These are phyloP conservation scores for Cytospora chrysosperma DNA, from an alignment of 2,329 filamentous ascomycete genomes.

Conservation along the genomic window DNA sequence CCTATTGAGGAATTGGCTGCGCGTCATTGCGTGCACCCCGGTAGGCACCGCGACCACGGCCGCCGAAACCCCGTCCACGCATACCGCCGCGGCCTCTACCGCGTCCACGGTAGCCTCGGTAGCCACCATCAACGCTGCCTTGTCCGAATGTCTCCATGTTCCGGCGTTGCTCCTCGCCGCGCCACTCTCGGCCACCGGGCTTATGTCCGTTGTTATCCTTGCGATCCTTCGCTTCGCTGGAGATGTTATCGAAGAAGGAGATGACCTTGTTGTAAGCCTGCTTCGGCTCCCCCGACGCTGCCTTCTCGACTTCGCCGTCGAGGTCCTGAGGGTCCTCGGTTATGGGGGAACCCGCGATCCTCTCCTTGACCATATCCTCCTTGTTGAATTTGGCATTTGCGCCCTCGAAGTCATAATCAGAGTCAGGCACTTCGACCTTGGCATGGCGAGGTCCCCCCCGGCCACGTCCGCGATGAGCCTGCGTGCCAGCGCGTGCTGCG, in stretches of 20 bases:
- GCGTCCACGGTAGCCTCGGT: conserved; percentile 73
- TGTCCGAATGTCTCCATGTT: conserved; percentile 98
- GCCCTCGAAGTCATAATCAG: conserved; percentile 88
- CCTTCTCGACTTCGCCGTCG: conserved; percentile 33
- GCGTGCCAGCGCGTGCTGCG: conserved; percentile 51
- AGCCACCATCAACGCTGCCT: conserved; percentile 83
- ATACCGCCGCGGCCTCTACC: conserved; percentile 68
- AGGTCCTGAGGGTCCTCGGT: conserved; percentile 51
- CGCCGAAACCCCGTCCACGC: conserved; percentile 43
- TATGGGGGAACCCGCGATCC: conserved; percentile 70
- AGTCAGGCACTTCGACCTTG: conserved; percentile 84
- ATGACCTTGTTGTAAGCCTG: conserved; percentile 78
- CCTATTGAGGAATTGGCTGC: conserved; percentile 12
- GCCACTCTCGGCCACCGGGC: conserved; percentile 81
- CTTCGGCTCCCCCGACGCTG: conserved; percentile 27
- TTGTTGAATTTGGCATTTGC: conserved; percentile 88
- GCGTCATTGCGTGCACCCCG: conserved; percentile 30
- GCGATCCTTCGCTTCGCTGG: conserved; percentile 86
- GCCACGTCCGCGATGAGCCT: conserved; percentile 41
- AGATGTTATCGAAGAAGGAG: conserved; percentile 98
- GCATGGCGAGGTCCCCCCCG: conserved; percentile 49
- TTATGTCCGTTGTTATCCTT: conserved; percentile 68
- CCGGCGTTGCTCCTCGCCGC: conserved; percentile 87
- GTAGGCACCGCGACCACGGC: conserved; percentile 37
- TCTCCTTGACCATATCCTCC: conserved; percentile 84